These are phyloP conservation scores for Xylogone sp. DNA, from an alignment of 2,329 filamentous ascomycete genomes.

Conservation along the genomic window DNA sequence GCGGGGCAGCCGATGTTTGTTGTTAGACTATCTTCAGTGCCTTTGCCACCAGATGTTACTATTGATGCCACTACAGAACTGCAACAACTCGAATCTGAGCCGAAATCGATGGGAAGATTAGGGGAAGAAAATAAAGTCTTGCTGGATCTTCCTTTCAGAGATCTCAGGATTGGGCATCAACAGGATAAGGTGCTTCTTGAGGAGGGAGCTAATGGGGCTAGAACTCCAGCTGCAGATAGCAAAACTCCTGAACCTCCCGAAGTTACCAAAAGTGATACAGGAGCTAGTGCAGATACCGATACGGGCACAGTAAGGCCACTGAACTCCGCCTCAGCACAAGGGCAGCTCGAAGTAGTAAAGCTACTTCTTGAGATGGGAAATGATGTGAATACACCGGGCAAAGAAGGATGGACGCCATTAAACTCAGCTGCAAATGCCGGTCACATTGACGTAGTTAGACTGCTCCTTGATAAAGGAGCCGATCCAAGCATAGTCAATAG, in stretches of 20 bases:
- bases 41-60: neutral
- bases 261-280: neutral
- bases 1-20: constrained; percentile 5
- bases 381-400: neutral
- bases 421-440: neutral
- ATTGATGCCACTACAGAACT: neutral
- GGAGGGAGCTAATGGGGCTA: neutral
- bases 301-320: neutral
- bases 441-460: neutral
- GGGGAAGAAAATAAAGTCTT: too few species aligned
- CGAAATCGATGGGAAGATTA: neutral
- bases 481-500: too few species aligned
- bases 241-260: neutral
- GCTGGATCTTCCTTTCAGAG: too few species aligned
- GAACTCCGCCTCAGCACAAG: neutral
- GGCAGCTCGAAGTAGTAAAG: constrained; percentile 3
- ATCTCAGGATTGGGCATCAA: too few species aligned
- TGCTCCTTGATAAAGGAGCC: neutral
- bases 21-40: neutral
- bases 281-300: constrained; percentile 2
- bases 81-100: neutral
- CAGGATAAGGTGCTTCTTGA: neutral
- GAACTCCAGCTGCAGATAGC: neutral
- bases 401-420: constrained; percentile 1
- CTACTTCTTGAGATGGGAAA: constrained; percentile 4